Evolutionary conservation across 1,284 basidiomycete genomes (phyloP).

Genomic region (Microbotryum silenes-acaulis): DNA sequence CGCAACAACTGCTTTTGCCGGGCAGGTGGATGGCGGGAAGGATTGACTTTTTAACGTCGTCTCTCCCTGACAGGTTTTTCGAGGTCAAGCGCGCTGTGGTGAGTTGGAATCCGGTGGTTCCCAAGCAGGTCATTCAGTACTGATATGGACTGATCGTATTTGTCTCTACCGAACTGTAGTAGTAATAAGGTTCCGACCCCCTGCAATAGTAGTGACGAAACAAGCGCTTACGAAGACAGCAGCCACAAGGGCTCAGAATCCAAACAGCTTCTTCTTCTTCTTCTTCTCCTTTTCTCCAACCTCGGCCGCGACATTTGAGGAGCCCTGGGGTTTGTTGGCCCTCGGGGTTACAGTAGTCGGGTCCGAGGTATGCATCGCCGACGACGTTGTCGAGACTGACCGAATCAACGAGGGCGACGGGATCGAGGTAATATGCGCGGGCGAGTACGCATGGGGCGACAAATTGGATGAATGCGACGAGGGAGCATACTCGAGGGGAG

Average conservation of each 20-base stretch:
- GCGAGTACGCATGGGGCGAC: too few species aligned
- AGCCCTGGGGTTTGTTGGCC: too few species aligned
- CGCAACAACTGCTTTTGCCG: neutral
- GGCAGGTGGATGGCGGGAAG: neutral
- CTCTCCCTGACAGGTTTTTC: conserved; percentile 20
- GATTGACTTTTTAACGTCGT: neutral
- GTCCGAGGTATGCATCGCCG: neutral
- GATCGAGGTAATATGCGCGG: neutral
- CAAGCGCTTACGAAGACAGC: too few species aligned
- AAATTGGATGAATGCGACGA: too few species aligned
- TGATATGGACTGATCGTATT: too few species aligned
- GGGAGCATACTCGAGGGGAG: too few species aligned
- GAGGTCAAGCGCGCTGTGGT: conserved; percentile 29
- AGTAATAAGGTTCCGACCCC: too few species aligned
- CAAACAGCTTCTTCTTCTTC: conserved; percentile 15
- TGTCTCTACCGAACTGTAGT: too few species aligned
- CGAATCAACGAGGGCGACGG: neutral
- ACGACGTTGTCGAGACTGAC: neutral
- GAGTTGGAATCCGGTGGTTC: too few species aligned
- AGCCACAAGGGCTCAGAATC: neutral
- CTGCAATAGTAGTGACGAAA: neutral
- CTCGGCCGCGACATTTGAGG: neutral
- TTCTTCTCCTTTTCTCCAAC: conserved; percentile 1
- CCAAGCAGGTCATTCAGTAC: too few species aligned
- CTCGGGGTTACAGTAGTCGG: neutral